These are phyloP conservation scores for Didymella exigua DNA, from an alignment of 2,329 filamentous ascomycete genomes.

Conservation along the genomic window DNA sequence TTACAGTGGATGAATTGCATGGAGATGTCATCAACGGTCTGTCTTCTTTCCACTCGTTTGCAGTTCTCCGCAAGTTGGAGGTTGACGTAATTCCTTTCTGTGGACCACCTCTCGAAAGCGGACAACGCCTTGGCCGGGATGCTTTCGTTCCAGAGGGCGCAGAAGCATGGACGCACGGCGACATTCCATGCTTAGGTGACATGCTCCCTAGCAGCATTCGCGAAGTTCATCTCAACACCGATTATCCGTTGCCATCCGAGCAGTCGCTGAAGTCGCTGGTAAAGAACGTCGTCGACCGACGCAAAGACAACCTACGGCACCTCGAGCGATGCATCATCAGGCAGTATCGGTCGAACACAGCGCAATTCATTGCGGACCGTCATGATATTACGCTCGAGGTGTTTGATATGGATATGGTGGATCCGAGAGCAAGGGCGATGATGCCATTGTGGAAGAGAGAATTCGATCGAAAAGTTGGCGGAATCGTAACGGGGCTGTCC, in stretches of 20 bases:
- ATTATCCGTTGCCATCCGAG: slow-evolving; percentile 31
- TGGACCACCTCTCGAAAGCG: slow-evolving; percentile 43
- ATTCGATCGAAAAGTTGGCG: slow-evolving; percentile 31
- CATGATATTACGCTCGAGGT: slow-evolving; percentile 29
- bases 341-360: slow-evolving; percentile 32
- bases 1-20: slow-evolving; percentile 41
- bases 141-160: slow-evolving; percentile 26
- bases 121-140: slow-evolving; percentile 34
- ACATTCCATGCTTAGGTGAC: slow-evolving; percentile 44
- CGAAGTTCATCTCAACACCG: slow-evolving; percentile 41
- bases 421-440: slow-evolving; percentile 28
- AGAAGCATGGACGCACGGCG: slow-evolving; percentile 31
- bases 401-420: slow-evolving; percentile 22
- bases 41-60: slow-evolving; percentile 38
- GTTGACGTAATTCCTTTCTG: slow-evolving; percentile 41
- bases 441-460: slow-evolving; percentile 44
- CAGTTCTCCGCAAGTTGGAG: slow-evolving; percentile 33
- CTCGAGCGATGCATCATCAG: slow-evolving; percentile 32
- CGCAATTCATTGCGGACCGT: slow-evolving; percentile 20
- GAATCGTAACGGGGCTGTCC: slow-evolving; percentile 24
- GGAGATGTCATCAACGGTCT: slow-evolving; percentile 41
- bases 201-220: slow-evolving; percentile 40
- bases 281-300: slow-evolving; percentile 38
- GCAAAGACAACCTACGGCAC: slow-evolving; percentile 22
- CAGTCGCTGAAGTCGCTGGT: slow-evolving; percentile 31